phyloP scores from a whole-genome alignment of 2,329 filamentous ascomycete species.

The Aspergillus calidoustus region DNA sequence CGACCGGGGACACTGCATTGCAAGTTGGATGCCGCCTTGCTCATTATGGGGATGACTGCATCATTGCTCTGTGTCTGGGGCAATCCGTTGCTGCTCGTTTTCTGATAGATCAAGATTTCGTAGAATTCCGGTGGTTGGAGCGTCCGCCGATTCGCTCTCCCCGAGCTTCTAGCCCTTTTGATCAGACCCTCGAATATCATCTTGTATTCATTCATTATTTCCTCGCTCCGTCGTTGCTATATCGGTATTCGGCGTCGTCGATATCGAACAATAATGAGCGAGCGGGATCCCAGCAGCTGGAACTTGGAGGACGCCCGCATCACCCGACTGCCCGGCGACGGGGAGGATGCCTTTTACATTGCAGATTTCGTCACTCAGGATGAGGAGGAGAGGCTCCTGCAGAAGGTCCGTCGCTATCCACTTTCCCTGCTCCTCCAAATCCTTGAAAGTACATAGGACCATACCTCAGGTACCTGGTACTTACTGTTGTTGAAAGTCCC shows the following conservation, averaged over 20 bases:
- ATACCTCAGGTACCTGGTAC: not conserved
- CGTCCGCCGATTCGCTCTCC: not conserved
- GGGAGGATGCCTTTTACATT: constrained; percentile 73
- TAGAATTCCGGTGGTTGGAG: not conserved
- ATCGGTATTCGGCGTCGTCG: not conserved
- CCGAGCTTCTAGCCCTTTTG: not conserved
- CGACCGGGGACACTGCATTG: not conserved
- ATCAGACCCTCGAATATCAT: not conserved
- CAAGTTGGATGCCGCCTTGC: constrained; percentile 1
- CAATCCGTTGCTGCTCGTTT: not conserved
- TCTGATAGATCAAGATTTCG: constrained; percentile 13
- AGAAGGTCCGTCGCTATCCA: constrained; percentile 61
- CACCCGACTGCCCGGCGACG: constrained; percentile 30
- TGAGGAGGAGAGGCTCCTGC: constrained; percentile 73
- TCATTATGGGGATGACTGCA: constrained; percentile 14
- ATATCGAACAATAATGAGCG: constrained; percentile 1
- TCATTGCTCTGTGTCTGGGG: not conserved
- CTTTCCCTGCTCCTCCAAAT: not conserved
- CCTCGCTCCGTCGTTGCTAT: not conserved
- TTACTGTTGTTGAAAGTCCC: not conserved
- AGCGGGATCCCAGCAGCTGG: constrained; percentile 15
- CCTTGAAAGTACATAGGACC: not conserved
- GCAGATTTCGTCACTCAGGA: constrained; percentile 77
- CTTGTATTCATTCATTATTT: not conserved
- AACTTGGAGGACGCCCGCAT: constrained; percentile 39